A percentile compares a stretch with the other conserved stretches of the same genome.
phyloP scores from a whole-genome alignment of 495 filamentous ascomycete species.

The Aspergillus sclerotioniger region DNA sequence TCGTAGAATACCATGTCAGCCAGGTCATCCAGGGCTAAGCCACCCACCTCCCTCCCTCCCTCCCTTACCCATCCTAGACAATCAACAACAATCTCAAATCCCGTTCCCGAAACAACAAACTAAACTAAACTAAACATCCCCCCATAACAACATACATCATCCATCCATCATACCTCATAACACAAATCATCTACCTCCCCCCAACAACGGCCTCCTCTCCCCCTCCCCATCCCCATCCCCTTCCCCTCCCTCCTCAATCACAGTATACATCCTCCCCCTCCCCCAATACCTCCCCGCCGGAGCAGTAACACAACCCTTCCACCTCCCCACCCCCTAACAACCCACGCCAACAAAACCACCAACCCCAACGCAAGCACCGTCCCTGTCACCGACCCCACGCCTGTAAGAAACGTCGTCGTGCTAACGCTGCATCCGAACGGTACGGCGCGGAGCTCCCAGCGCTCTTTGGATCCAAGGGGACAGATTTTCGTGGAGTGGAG shows the following conservation, averaged over 20 bases:
- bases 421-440: conserved; percentile 52
- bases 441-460: conserved; percentile 51
- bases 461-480: conserved; percentile 46
- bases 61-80: too few species aligned
- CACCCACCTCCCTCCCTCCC: too few species aligned
- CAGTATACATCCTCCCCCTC: conserved; percentile 11
- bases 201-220: conserved; percentile 32
- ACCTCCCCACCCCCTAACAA: conserved; percentile 18
- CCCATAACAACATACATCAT: too few species aligned
- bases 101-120: too few species aligned
- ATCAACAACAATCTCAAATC: too few species aligned
- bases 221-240: conserved; percentile 22
- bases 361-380: conserved; percentile 33
- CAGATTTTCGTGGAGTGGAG: conserved; percentile 44
- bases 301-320: conserved; percentile 11
- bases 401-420: conserved; percentile 47
- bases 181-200: too few species aligned
- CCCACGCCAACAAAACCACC: conserved; percentile 25
- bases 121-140: too few species aligned
- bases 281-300: background rate
- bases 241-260: conserved; percentile 5
- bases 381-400: conserved; percentile 34
- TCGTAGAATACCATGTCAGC: conserved; percentile 61
- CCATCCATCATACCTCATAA: too few species aligned
- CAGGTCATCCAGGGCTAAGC: conserved; percentile 39